Base-by-base conservation (phyloP, 2,329 filamentous ascomycete species). In the Huntiella bhutanensis region DNA sequence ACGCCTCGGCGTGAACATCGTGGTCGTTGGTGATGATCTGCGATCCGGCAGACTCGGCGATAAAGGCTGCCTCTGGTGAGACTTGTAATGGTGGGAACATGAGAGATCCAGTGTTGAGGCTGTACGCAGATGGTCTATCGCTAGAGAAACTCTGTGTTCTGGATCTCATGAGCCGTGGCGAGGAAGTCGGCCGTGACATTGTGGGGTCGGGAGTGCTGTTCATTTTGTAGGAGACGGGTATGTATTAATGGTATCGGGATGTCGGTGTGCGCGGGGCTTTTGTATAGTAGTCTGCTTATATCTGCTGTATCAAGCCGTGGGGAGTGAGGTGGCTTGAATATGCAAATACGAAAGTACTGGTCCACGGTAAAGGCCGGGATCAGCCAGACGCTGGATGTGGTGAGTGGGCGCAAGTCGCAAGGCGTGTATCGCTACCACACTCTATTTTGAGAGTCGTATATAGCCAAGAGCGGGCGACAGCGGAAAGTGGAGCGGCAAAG, bases 21-120 rank as follows among this genome's bases (percentile, higher is more conserved):
- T 91, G 80, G 57, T 92, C 80, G 57, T 86, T 85, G 49, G 84
- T 88, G 54, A 96, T 79, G 52, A 93, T 88, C 59, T 95, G 85
- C 13, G 84, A 86, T 44, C 88, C 91, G 49, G 88, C 85, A 40
- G 85, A 80, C 32, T 77, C 70, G 41, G 88, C 87, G 56, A 98
- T 87, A 63, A 92, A 98, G 13, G 78, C 82, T 28, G 91, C 80
- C 53, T 80, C 69, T 7, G 88, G 91, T 40, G 77, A 77, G 49
- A 88, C 71, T 43, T 67, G 66, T 33, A 73, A 59, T 13, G 84
- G 81, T 45, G 82, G 81, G 41, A 76, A 73, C 60, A 75, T 68
- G 43, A 81, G 63, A 55, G 70, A 70, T 56, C 68, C 65, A 59
- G 62, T 65, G 55, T 70, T 70, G 56, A 68, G 65, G 59, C 62